Percentiles rank a stretch among this genome's conserved stretches.
These are phyloP conservation scores for Mesembryanthemum crystallinum DNA, from an alignment of 148 eudicot genomes.

Conservation along the genomic window DNA sequence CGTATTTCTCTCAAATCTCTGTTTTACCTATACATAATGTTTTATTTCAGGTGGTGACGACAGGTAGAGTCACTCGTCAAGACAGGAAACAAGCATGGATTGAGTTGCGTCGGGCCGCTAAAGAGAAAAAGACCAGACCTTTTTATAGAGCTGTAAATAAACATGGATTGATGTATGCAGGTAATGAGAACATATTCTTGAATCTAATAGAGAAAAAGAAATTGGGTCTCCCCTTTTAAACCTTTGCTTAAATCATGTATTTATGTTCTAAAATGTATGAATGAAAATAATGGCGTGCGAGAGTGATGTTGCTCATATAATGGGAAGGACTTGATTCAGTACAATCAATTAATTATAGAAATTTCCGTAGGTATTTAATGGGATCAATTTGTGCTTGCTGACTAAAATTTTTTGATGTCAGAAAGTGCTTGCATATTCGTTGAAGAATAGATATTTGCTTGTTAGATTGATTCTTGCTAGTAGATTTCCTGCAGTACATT, in stretches of 20 bases:
- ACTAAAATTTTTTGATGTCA: neutral
- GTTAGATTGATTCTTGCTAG: neutral
- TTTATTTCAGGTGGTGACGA: slow-evolving; percentile 55
- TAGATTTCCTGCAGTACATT: neutral
- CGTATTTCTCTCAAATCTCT: slow-evolving; percentile 1
- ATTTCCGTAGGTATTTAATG: neutral
- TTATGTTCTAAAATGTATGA: neutral
- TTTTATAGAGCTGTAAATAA: slow-evolving; percentile 86
- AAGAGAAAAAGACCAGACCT: slow-evolving; percentile 73
- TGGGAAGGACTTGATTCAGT: slow-evolving; percentile 8
- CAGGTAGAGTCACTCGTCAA: slow-evolving; percentile 71
- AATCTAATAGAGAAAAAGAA: neutral
- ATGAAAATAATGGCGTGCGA: neutral
- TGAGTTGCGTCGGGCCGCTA: slow-evolving; percentile 68
- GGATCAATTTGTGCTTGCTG: neutral
- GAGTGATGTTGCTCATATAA: neutral
- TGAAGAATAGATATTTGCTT: neutral
- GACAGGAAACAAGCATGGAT: slow-evolving; percentile 77
- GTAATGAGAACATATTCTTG: slow-evolving; percentile 33
- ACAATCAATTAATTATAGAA: no score
- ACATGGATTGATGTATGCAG: slow-evolving; percentile 91
- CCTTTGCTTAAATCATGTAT: neutral
- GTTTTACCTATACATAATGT: slow-evolving; percentile 1
- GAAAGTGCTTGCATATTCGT: neutral
- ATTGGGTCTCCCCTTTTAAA: neutral